Evolutionary conservation across 352 stramenopile species (phyloP), one percentile per base, ranked within the genome.

Genomic region (Phytophthora quininea): DNA sequence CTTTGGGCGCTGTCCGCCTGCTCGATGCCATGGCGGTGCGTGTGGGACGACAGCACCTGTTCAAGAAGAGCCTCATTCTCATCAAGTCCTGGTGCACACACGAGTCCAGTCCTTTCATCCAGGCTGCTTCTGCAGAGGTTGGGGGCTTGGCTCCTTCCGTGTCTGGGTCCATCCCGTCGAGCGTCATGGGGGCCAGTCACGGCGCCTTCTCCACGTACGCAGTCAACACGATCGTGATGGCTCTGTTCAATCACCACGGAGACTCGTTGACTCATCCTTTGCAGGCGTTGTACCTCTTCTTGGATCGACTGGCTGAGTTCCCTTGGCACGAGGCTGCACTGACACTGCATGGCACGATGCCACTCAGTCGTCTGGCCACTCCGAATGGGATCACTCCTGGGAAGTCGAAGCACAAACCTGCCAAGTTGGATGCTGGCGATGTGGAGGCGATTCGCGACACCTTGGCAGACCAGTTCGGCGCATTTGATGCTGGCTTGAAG

Each of bases 11-110:
- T 1, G 66, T 97, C 11, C 58, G 90, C n/a, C 67, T 97, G 24
- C 63, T 97, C n/a, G 86, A 97, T 58, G 80, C 89, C 27, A 92
- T 95, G 76, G 90, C 95, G 32, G 49, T 67, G 43, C 83, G 88
- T 45, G 81, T 97, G 0, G 88, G 87, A 3, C 74, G 82, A n/a
- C 42, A 86, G 30, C 88, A 96, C 66, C 69, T 97, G 64, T 82
- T 97, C 61, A 97, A 97, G 74, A 82, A 86, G 62, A 95, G 83
- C 69, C 57, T 97, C 35, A 81, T 97, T 11, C 72, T 97, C 59
- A 89, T 97, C 66, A 97, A 97, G 74, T 84, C 89, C 3, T 97
- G 91, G 91, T 97, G 90, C 64, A 79, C 89, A 27, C 89, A 96
- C 54, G 91, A 97, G 71, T 95, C 85, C 32, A 72, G 78, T 15